Evolutionary conservation across 805 yeast species (phyloP).

Genomic region (Phaffomyces opuntiae): DNA sequence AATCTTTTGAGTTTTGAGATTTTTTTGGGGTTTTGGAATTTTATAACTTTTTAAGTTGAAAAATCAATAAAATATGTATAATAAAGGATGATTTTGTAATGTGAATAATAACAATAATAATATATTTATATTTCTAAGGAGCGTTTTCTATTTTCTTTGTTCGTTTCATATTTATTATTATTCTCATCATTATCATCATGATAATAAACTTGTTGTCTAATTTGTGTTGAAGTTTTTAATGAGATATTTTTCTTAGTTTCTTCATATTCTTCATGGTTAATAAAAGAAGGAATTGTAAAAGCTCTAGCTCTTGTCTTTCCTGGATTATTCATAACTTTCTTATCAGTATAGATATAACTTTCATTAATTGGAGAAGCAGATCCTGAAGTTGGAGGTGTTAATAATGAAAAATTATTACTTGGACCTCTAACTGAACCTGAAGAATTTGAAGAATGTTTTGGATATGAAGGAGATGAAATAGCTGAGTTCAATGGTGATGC

Average conservation of each 20-base stretch:
- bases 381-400: constrained; percentile 11
- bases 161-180: background rate
- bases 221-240: background rate
- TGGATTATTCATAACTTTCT: background rate
- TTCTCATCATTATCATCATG: background rate
- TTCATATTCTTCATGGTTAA: background rate
- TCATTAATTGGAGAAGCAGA: constrained; percentile 11
- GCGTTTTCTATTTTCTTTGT: background rate
- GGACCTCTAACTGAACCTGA: background rate
- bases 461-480: constrained; percentile 2
- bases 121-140: constrained; percentile 1
- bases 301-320: background rate
- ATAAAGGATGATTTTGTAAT: background rate
- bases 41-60: too few relatives aligned
- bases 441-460: constrained; percentile 4
- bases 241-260: background rate
- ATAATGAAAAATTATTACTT: background rate
- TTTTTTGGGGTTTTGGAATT: too few relatives aligned
- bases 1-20: too few relatives aligned
- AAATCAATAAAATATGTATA: background rate
- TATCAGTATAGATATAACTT: background rate
- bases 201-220: background rate
- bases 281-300: background rate
- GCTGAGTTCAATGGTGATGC: constrained; percentile 8
- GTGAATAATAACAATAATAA: background rate